Conservation (phyloP, 2,329 filamentous ascomycete genomes). For the Cladosporium sp. region DNA sequence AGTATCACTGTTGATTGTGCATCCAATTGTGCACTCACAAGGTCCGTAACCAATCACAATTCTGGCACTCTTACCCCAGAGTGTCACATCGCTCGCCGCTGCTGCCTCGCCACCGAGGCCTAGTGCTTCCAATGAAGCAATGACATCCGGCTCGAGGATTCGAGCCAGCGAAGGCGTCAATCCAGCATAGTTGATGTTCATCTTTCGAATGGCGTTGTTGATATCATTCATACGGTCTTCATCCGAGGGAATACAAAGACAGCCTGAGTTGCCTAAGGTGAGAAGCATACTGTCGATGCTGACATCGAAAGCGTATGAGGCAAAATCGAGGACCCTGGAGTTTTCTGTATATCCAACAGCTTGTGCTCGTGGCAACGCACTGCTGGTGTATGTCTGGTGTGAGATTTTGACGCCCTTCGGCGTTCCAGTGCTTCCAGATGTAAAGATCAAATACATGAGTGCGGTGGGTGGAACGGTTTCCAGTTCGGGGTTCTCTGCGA, state of each 20-base stretch:
- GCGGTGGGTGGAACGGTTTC: conserved; percentile 14
- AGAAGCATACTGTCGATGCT: conserved; percentile 14
- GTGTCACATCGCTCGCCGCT: conserved; percentile 84
- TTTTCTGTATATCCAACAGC: conserved; percentile 4
- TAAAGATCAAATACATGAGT: conserved; percentile 19
- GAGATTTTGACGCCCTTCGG: conserved; percentile 17
- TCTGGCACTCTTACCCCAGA: conserved; percentile 72
- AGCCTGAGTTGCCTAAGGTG: conserved; percentile 17
- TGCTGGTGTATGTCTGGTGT: conserved; percentile 51
- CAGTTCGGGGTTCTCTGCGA: background rate
- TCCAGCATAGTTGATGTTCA: conserved; percentile 38
- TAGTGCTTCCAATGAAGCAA: conserved; percentile 39
- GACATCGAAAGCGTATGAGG: conserved; percentile 16
- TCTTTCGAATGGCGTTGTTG: conserved; percentile 34
- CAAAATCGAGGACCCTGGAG: conserved; percentile 14
- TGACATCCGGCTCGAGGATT: conserved; percentile 34
- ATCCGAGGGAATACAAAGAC: conserved; percentile 21
- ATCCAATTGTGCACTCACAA: conserved; percentile 32
- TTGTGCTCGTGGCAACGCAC: conserved; percentile 40
- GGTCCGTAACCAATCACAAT: conserved; percentile 74
- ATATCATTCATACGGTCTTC: conserved; percentile 32
- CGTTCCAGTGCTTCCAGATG: conserved; percentile 18
- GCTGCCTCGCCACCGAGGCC: conserved; percentile 40
- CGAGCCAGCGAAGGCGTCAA: conserved; percentile 43
- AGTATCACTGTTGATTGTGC: conserved; percentile 16